A percentile compares a stretch with the other conserved stretches of the same genome.
Conservation (phyloP, 1,284 basidiomycete species). For the Cerrena zonata region DNA sequence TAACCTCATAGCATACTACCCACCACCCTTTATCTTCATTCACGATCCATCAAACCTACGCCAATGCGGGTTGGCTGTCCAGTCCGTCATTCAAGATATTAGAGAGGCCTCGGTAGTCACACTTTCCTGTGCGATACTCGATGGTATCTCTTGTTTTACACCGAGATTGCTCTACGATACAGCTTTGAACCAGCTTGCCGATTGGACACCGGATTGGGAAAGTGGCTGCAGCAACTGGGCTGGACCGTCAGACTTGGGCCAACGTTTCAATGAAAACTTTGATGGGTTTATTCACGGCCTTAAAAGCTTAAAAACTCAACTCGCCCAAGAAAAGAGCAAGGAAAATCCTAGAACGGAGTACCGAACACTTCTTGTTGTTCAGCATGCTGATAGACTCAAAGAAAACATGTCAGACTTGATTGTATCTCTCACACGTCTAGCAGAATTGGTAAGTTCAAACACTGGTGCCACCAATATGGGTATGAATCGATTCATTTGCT, state of each 20-base stretch:
- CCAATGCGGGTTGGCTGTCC: constrained; percentile 39
- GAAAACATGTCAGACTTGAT: constrained; percentile 59
- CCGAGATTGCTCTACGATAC: constrained; percentile 65
- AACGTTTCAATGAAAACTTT: constrained; percentile 53
- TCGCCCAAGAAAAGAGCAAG: constrained; percentile 21
- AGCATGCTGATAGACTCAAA: constrained; percentile 64
- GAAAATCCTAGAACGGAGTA: constrained; percentile 23
- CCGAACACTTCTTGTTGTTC: constrained; percentile 58
- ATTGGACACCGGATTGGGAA: constrained; percentile 52
- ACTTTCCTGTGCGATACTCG: constrained; percentile 42
- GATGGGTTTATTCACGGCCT: constrained; percentile 68
- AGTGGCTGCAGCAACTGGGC: constrained; percentile 56
- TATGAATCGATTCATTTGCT: background rate
- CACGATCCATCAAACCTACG: constrained; percentile 54
- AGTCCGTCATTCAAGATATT: constrained; percentile 18
- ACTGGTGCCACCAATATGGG: background rate
- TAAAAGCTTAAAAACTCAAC: constrained; percentile 20
- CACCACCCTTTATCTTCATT: constrained; percentile 68
- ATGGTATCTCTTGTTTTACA: constrained; percentile 64
- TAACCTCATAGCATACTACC: constrained; percentile 42
- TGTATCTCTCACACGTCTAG: constrained; percentile 65
- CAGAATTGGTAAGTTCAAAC: constrained; percentile 62
- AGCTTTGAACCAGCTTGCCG: constrained; percentile 53
- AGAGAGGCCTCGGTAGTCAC: constrained; percentile 2
- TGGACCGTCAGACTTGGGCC: constrained; percentile 24